Evolutionary conservation across 1,284 basidiomycete genomes (phyloP).

Genomic region (Boletus hoseneyae): DNA sequence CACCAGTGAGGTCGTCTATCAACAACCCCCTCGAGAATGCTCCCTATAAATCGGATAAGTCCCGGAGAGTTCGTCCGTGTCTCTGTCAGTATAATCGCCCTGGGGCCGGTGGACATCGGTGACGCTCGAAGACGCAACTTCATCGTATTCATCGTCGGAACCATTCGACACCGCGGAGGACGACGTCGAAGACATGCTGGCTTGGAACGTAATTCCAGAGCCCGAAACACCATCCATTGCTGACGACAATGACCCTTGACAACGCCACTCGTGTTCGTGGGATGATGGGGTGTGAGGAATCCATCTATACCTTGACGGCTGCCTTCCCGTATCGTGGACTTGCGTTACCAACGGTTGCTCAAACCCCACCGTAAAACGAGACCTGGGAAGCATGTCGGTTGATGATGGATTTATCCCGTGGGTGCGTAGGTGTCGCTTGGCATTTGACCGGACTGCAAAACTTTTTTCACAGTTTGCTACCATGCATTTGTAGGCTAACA

Average conservation of each 20-base stretch:
- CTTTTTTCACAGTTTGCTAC: constrained; percentile 46
- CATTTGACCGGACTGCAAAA: constrained; percentile 62
- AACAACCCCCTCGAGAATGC: constrained; percentile 4
- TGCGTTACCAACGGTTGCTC: constrained; percentile 43
- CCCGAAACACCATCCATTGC: constrained; percentile 14
- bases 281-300: constrained; percentile 36
- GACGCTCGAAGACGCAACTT: constrained; percentile 4
- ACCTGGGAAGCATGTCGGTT: constrained; percentile 18
- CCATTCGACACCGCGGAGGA: constrained; percentile 24
- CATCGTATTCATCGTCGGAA: constrained; percentile 30
- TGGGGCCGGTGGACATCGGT: constrained; percentile 5
- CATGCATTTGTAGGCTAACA: constrained; percentile 49
- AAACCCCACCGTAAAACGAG: constrained; percentile 42
- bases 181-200: constrained; percentile 28
- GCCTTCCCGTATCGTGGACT: constrained; percentile 39
- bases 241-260: constrained; percentile 18
- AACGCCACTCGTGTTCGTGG: constrained; percentile 23
- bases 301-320: constrained; percentile 43
- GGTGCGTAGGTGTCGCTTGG: constrained; percentile 55
- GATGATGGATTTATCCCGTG: constrained; percentile 42
- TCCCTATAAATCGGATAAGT: constrained; percentile 13
- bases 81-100: constrained; percentile 8
- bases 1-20: background rate
- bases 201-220: constrained; percentile 21
- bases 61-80: constrained; percentile 15